These are phyloP conservation scores for Glomus cerebriforme DNA, from an alignment of 192 early-diverging fungal species.

Conservation along the genomic window DNA sequence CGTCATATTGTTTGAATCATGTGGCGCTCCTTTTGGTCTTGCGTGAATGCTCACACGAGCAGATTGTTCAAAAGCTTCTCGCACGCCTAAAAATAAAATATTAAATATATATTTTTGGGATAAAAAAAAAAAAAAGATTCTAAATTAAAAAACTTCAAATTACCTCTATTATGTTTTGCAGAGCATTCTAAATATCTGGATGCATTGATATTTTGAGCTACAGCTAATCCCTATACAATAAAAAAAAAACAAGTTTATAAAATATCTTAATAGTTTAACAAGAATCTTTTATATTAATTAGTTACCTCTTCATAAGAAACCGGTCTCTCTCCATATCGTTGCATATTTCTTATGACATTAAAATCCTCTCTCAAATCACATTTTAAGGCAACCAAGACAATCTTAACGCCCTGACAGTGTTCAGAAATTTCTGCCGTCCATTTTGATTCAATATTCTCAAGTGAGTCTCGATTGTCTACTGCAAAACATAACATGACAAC, in stretches of 20 bases:
- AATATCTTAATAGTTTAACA: background rate
- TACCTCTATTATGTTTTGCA: slow-evolving; percentile 55
- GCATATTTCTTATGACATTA: slow-evolving; percentile 69
- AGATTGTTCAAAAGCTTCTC: slow-evolving; percentile 84
- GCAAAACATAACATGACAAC: slow-evolving; percentile 93
- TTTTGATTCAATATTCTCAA: slow-evolving; percentile 76
- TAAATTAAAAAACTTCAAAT: background rate
- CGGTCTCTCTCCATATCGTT: slow-evolving; percentile 70
- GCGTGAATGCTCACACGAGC: slow-evolving; percentile 79
- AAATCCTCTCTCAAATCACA: slow-evolving; percentile 85
- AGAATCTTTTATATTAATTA: background rate
- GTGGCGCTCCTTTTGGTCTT: slow-evolving; percentile 7
- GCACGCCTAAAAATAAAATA: slow-evolving; percentile 67
- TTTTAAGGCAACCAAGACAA: slow-evolving; percentile 86
- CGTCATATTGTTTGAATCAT: background rate
- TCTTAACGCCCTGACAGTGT: slow-evolving; percentile 81
- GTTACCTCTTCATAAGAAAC: slow-evolving; percentile 71
- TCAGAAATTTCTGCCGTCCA: slow-evolving; percentile 89
- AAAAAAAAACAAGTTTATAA: background rate
- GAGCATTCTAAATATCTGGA: slow-evolving; percentile 90
- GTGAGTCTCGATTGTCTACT: slow-evolving; percentile 77
- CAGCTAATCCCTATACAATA: slow-evolving; percentile 59
- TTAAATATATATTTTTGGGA: no score
- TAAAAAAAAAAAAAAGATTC: background rate
- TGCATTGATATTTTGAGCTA: slow-evolving; percentile 86